Conservation (phyloP, 495 filamentous ascomycete species). For the Aspergillus affinis region DNA sequence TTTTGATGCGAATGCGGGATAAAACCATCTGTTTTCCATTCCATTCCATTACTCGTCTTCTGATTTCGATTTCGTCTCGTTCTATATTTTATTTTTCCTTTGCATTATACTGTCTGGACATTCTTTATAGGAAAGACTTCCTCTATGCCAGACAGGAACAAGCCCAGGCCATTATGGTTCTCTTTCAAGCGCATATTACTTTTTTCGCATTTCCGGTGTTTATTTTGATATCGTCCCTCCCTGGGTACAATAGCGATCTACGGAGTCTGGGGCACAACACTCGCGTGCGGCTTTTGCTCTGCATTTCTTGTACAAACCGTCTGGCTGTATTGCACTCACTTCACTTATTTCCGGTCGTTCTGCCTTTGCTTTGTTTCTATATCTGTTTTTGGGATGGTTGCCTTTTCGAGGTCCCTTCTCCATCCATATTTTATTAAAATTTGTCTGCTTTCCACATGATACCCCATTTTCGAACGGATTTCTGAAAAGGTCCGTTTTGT, state of each 20-base stretch:
- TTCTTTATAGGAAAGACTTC: background rate
- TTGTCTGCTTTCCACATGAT: background rate
- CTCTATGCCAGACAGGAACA: background rate
- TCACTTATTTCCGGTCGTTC: background rate
- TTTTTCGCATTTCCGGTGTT: background rate
- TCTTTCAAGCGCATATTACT: background rate
- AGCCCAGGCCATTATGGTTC: background rate
- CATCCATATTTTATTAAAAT: background rate
- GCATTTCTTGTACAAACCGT: background rate
- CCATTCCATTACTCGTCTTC: background rate
- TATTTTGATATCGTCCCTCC: background rate
- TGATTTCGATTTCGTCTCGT: background rate
- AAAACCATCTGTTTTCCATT: slow-evolving; percentile 6
- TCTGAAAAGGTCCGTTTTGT: background rate
- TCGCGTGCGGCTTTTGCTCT: background rate
- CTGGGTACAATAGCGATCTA: background rate
- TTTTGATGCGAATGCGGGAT: slow-evolving; percentile 31
- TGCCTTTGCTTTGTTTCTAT: too few relatives aligned
- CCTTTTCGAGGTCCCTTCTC: background rate
- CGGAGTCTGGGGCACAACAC: background rate
- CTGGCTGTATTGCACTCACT: background rate
- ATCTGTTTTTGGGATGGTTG: background rate
- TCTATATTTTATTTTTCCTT: background rate
- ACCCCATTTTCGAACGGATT: background rate
- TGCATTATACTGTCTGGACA: background rate